phyloP scores from a whole-genome alignment of 1,139 yeast species.

The Diutina ranongensis region DNA sequence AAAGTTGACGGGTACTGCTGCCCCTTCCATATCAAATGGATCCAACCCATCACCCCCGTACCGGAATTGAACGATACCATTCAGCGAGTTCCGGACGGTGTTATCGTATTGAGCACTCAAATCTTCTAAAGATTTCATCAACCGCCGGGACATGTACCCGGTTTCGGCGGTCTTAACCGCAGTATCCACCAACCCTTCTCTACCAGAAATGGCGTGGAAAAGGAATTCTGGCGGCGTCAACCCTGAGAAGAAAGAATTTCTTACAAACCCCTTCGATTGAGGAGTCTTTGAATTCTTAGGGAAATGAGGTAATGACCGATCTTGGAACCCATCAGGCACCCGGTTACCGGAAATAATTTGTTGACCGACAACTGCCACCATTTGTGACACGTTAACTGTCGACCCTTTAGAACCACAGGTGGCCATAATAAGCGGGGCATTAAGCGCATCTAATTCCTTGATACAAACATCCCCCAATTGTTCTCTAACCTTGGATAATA shows the following conservation, averaged over 20 bases:
- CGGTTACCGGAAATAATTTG: constrained; percentile 98
- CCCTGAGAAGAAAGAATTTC: constrained; percentile 92
- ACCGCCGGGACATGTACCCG: constrained; percentile 97
- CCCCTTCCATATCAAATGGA: constrained; percentile 99
- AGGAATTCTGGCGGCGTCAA: constrained; percentile 92
- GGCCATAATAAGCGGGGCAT: constrained; percentile 98
- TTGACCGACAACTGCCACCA: constrained; percentile 99
- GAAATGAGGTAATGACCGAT: constrained; percentile 95
- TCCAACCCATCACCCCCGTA: constrained; percentile 99
- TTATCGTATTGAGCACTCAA: constrained; percentile 87
- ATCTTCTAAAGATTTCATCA: constrained; percentile 97
- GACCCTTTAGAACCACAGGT: constrained; percentile 99
- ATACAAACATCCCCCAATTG: constrained; percentile 98
- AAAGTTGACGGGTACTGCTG: constrained; percentile 92
- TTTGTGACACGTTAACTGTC: constrained; percentile 93
- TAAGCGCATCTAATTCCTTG: constrained; percentile 74
- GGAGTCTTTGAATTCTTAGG: constrained; percentile 94
- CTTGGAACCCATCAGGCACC: constrained; percentile 99
- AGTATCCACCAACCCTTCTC: constrained; percentile 98
- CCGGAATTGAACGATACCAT: constrained; percentile 94
- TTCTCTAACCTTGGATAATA: constrained; percentile 93
- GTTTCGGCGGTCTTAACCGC: constrained; percentile 99
- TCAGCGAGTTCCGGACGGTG: constrained; percentile 89
- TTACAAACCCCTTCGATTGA: constrained; percentile 93
- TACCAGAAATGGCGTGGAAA: constrained; percentile 98